These are phyloP conservation scores for Exophiala sp. DNA, from an alignment of 2,329 filamentous ascomycete species.

Conservation along the genomic window DNA sequence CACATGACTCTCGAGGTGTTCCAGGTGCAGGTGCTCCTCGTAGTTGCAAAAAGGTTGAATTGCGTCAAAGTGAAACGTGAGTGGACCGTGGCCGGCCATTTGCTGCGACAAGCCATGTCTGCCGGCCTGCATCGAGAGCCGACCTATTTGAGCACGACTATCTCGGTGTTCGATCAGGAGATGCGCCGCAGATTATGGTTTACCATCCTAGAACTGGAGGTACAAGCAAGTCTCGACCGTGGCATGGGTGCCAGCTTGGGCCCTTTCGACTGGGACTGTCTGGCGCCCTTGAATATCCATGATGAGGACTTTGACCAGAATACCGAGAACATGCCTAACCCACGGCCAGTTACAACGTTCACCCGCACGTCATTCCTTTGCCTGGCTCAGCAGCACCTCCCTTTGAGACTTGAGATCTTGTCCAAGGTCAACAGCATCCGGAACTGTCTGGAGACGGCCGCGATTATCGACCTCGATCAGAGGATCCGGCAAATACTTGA, in stretches of 20 bases:
- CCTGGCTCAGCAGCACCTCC: conserved; percentile 27
- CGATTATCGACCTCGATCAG: conserved; percentile 30
- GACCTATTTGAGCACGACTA: conserved; percentile 33
- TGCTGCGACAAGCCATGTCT: conserved; percentile 46
- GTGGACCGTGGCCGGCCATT: conserved; percentile 45
- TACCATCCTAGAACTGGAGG: conserved; percentile 52
- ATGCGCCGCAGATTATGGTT: conserved; percentile 54
- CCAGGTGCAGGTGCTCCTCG: conserved; percentile 45
- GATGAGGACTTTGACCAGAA: conserved; percentile 28
- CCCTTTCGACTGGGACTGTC: conserved; percentile 44
- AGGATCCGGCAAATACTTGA: conserved; percentile 28
- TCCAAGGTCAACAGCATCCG: conserved; percentile 31
- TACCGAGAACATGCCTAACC: conserved; percentile 20
- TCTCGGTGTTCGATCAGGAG: conserved; percentile 45
- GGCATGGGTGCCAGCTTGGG: conserved; percentile 48
- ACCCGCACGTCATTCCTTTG: conserved; percentile 31
- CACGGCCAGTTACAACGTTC: conserved; percentile 26
- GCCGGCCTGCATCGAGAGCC: conserved; percentile 49
- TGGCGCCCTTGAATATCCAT: conserved; percentile 37
- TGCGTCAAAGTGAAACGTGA: conserved; percentile 46
- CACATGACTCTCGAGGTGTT: conserved; percentile 45
- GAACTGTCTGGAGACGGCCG: conserved; percentile 27
- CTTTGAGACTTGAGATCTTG: conserved; percentile 30
- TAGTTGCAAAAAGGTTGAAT: conserved; percentile 45
- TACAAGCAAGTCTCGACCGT: conserved; percentile 51